Evolutionary conservation across 2,329 filamentous ascomycete species (phyloP).

Genomic region (Fusarium drepaniforme): DNA sequence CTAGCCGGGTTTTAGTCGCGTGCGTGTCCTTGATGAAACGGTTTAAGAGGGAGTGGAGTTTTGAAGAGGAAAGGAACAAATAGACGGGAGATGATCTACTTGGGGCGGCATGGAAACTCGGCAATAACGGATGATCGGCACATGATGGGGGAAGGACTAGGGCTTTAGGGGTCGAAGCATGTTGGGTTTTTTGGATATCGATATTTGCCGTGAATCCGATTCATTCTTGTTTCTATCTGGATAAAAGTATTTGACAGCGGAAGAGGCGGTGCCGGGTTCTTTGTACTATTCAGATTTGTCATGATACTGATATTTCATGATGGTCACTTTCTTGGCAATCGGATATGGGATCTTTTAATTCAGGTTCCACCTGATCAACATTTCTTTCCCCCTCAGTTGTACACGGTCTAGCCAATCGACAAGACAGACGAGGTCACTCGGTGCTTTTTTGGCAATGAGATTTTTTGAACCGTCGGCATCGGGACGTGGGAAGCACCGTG

Average conservation of each 20-base stretch:
- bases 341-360: not conserved
- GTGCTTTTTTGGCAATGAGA: not conserved
- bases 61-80: constrained; percentile 6
- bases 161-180: constrained; percentile 2
- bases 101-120: constrained; percentile 19
- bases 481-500: not conserved
- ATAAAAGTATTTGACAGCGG: not conserved
- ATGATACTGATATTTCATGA: not conserved
- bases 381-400: not conserved
- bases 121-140: constrained; percentile 40
- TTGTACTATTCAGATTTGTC: not conserved
- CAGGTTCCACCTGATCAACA: constrained; percentile 6
- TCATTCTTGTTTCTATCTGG: not conserved
- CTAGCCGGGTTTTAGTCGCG: not conserved
- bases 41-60: not conserved
- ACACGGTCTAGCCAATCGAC: constrained; percentile 16
- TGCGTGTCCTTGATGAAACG: not conserved
- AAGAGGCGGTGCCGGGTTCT: not conserved
- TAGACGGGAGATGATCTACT: constrained; percentile 8
- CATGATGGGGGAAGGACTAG: constrained; percentile 1
- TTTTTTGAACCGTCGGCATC: not conserved
- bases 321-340: not conserved
- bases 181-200: not conserved
- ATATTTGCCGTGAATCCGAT: constrained; percentile 4
- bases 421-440: constrained; percentile 23